Base-by-base conservation (phyloP, 306 rosid species). In the Carpinus viminea region DNA sequence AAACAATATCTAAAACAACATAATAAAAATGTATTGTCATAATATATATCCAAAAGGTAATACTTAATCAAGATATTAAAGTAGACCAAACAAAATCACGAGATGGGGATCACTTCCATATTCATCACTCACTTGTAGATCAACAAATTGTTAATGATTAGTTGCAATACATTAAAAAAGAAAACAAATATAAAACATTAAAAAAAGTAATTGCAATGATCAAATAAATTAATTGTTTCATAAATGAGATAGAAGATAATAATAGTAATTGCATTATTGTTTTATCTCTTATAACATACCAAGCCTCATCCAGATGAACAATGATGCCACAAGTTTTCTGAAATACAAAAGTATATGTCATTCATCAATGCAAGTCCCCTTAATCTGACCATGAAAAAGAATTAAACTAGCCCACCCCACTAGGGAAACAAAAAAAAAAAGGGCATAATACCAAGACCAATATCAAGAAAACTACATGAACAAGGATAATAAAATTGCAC, bases 311-410 rank as follows among this genome's bases (percentile, higher is more conserved):
- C 62, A 95, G 88, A 82, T 93, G 97, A 84, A 98, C 97, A 78
- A 95, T 83, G 83, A 95, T 82, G 36, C 99, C 99, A 4, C 99
- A 97, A 3, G 99, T 98, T 86, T 93, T 95, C 99, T 95, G 97
- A 68, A 87, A 83, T 74, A 85, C 55, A 54, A 71, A 82, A 74
- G 50, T 75, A 78, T 15, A 69, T 62, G 60, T 46, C 16, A 59
- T 76, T 75, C 55, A 45, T 69, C 38, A 51, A 31, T 26, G 10
- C 17, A 66, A 50, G 21, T 46, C 18, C 46, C 68, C 28, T 56
- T 31, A 17, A 34, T 53, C 61, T 55, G 46, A 68, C 70, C 43
- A 43, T 34, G 20, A 79, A 73, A 18, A 24, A 74, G n/a, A 53
- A 60, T 50, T 50, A 8, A 46, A 11, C 5, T 7, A 3, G 52